Evolutionary conservation across 495 filamentous ascomycete species (phyloP).

Genomic region (Xanthoparmelia taractica): DNA sequence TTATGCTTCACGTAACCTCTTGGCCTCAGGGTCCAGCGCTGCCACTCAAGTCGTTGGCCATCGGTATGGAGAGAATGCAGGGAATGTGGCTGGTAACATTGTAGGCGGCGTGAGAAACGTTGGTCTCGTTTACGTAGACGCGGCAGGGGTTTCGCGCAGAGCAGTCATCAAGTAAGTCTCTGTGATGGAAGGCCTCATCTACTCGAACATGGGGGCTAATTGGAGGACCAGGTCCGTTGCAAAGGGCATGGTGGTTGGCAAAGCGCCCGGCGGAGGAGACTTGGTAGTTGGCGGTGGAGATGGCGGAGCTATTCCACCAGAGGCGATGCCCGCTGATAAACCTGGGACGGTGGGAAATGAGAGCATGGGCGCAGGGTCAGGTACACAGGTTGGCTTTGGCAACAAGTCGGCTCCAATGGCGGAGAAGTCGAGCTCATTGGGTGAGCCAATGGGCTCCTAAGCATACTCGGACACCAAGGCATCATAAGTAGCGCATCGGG

Average conservation of each 20-base stretch:
- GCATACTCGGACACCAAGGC: background rate
- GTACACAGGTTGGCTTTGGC: constrained; percentile 31
- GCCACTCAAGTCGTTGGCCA: constrained; percentile 77
- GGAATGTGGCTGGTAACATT: constrained; percentile 59
- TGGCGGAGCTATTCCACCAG: constrained; percentile 48
- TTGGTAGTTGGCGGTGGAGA: constrained; percentile 77
- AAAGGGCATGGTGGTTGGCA: constrained; percentile 73
- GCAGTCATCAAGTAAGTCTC: constrained; percentile 68
- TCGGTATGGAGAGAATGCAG: constrained; percentile 76
- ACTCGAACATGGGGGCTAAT: constrained; percentile 4
- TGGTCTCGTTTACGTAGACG: constrained; percentile 95
- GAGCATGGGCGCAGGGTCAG: constrained; percentile 25
- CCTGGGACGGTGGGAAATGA: constrained; percentile 22
- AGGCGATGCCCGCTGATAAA: constrained; percentile 26
- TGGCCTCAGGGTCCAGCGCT: constrained; percentile 63
- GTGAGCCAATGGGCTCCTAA: constrained; percentile 30
- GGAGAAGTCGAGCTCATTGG: constrained; percentile 28
- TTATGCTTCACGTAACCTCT: constrained; percentile 65
- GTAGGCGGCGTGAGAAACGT: constrained; percentile 90
- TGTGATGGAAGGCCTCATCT: background rate
- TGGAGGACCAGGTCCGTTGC: constrained; percentile 52
- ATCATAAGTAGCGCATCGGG: background rate
- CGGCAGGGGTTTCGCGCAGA: constrained; percentile 76
- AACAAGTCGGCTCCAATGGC: constrained; percentile 29
- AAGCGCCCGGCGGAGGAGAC: constrained; percentile 73